A percentile compares a stretch with the other conserved stretches of the same genome.
These are phyloP conservation scores for Hortaea sp. DNA, from an alignment of 2,329 filamentous ascomycete genomes.

Conservation along the genomic window DNA sequence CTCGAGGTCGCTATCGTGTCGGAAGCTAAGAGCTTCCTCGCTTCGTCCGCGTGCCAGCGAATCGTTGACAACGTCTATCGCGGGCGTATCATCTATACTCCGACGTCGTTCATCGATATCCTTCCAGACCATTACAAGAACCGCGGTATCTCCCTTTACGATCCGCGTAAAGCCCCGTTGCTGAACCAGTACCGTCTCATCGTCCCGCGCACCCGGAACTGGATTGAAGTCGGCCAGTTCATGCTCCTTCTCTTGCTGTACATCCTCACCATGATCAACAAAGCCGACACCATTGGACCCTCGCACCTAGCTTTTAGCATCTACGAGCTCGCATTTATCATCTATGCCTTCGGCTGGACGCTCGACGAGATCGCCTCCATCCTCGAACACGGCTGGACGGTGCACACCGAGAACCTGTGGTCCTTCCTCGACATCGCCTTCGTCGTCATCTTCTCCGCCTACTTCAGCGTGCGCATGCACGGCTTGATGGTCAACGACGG, in stretches of 20 bases:
- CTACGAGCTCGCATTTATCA: slow-evolving; percentile 56
- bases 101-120: slow-evolving; percentile 70
- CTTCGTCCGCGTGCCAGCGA: slow-evolving; percentile 68
- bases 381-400: slow-evolving; percentile 64
- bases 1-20: slow-evolving; percentile 76
- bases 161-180: slow-evolving; percentile 62
- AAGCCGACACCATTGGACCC: slow-evolving; percentile 42
- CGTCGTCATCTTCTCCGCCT: slow-evolving; percentile 58
- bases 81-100: slow-evolving; percentile 71
- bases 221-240: slow-evolving; percentile 68
- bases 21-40: slow-evolving; percentile 69
- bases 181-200: slow-evolving; percentile 79
- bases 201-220: slow-evolving; percentile 67
- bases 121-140: slow-evolving; percentile 80
- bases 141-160: slow-evolving; percentile 70
- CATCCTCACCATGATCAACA: slow-evolving; percentile 59
- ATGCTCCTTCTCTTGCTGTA: slow-evolving; percentile 59
- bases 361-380: slow-evolving; percentile 70
- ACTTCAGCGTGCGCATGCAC: slow-evolving; percentile 58
- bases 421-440: slow-evolving; percentile 77
- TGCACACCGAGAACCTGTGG: slow-evolving; percentile 83
- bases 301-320: slow-evolving; percentile 28
- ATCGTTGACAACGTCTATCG: slow-evolving; percentile 76
- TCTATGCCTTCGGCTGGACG: slow-evolving; percentile 71
- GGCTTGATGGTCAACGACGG: slow-evolving; percentile 43